Base-by-base conservation (phyloP, 2,329 filamentous ascomycete genomes). In the Calycina herbarum region DNA sequence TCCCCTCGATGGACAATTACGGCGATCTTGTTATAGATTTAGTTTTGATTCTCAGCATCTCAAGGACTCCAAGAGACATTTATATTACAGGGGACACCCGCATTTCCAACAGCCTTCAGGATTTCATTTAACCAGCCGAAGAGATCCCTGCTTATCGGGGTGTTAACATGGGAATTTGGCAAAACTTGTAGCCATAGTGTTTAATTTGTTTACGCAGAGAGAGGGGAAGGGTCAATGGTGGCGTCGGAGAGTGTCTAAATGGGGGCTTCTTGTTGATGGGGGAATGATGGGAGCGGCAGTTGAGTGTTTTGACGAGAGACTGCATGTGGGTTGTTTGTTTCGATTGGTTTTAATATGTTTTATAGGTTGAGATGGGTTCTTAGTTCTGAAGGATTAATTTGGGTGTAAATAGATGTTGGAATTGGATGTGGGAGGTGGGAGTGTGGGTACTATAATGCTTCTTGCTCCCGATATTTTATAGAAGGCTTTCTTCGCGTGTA, bases 111-210 rank as follows among this genome's bases (percentile, higher is more conserved):
- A 38, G 35, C 35, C 4, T 48, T n/a, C n/a, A 48, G 42, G 24
- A 48, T 20, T 5, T 38, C 17, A 48, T 48, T 48, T 5, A 20
- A 20, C n/a, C 45, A 48, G 45, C 7, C 45, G 45, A 48, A 48
- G 6, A 24, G 0, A 48, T 10, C 45, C 45, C 45, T 24, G n/a
- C 8, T 10, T 24, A 24, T 48, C 45, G 45, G 45, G 45, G n/a
- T 48, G 45, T 3, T 48, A 8, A 10, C n/a, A 48, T n/a, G 10
- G 45, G 45, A 13, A 8, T 48, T 48, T 48, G n/a, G 45, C 6
- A n/a, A 48, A 48, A 48, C 8, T 48, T 24, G 45, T 48, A 48
- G n/a, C 45, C 45, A 48, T 48, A 48, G 45, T 48, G 45, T 48
- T 38, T 48, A 48, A 48, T 48, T 24, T 48, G 6, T 48, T 7